Base-by-base conservation (phyloP, 1,284 basidiomycete species). In the Rhodotorula sp. region DNA sequence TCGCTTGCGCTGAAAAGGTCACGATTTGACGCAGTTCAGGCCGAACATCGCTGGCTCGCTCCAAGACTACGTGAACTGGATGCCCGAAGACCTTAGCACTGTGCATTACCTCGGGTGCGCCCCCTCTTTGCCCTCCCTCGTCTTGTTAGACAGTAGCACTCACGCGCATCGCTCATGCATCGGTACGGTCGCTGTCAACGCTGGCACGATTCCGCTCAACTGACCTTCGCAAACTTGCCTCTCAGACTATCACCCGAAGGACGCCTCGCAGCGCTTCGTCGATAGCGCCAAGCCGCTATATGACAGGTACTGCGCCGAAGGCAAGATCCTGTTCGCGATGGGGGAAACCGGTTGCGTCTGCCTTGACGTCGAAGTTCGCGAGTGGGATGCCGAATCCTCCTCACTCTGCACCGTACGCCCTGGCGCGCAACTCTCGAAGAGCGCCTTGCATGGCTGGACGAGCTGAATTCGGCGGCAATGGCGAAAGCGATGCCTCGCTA, bases 261-360 rank as follows among this genome's bases (percentile, higher is more conserved):
- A 31, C 18, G 1, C 34, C 8, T 40, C 22, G 24, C 58, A 66
- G 30, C 51, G 30, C 0, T 67, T 70, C 50, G 28, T 64, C 15
- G 58, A 60, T 28, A 62, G 47, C 44, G 55, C 66, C 51, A 50
- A 65, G 57, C 59, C 22, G 62, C 67, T 81, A 65, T 79, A 80
- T 62, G 79, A 80, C 70, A 77, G 77, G 58, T 80, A 76, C 58
- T 69, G 67, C 54, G 24, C 37, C 22, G 63, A 62, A 26, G 68
- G 65, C 20, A 57, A 22, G 24, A 61, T 70, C 44, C 76, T 75
- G 31, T 80, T 81, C 48, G 80, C 79, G 20, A 79, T 80, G 37
- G 80, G 78, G 2, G 80, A 81, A 67, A 80, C 77, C 11, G 80
- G 78, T n/a, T 66, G 71, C 37, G 72, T 15, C 44, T 15, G 16